These are phyloP conservation scores for Capsicum chinense DNA, from an alignment of 257 asterid genomes.

Conservation along the genomic window DNA sequence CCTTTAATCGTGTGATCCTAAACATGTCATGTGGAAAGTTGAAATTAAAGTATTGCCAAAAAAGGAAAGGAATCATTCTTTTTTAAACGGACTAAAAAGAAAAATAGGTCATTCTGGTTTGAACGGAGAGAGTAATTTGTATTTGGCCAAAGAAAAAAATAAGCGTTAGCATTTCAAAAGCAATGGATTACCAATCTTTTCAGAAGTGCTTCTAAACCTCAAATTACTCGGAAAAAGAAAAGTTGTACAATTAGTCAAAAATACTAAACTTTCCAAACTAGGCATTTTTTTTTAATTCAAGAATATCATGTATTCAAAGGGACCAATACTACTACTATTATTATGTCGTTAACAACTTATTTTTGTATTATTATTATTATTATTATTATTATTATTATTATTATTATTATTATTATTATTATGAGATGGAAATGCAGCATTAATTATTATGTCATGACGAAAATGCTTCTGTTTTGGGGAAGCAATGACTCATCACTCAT, in stretches of 20 bases:
- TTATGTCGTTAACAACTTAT: slow-evolving; percentile 19
- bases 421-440: slow-evolving; percentile 9
- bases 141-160: too few species aligned
- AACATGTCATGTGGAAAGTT: too few species aligned
- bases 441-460: slow-evolving; percentile 6
- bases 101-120: too few species aligned
- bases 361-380: neutral
- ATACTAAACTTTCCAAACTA: neutral
- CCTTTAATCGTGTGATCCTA: too few species aligned
- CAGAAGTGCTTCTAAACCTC: neutral
- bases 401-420: neutral
- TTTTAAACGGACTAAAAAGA: too few species aligned
- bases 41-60: too few species aligned
- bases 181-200: neutral
- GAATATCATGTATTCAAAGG: slow-evolving; percentile 15
- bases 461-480: slow-evolving; percentile 43
- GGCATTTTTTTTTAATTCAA: neutral
- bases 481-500: slow-evolving; percentile 25
- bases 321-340: neutral
- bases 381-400: neutral
- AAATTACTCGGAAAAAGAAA: neutral
- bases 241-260: neutral
- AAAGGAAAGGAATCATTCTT: too few species aligned
- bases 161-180: neutral
- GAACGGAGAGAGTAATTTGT: neutral